A percentile compares a stretch with the other conserved stretches of the same genome.
phyloP scores from a whole-genome alignment of 805 yeast genomes.

The Wickerhamiella bombiphila region DNA sequence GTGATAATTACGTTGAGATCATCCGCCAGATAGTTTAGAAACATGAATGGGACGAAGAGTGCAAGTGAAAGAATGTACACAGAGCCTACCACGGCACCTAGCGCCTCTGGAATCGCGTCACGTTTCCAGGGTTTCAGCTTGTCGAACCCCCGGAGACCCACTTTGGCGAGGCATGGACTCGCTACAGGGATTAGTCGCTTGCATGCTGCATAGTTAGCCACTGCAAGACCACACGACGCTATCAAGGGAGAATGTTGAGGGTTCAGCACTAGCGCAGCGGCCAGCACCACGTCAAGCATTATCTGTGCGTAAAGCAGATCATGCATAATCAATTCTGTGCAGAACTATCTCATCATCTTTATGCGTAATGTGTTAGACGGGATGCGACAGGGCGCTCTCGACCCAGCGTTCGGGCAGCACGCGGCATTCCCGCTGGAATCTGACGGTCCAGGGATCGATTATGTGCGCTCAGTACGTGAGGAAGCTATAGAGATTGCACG shows the following conservation, averaged over 20 bases:
- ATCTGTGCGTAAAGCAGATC: no score
- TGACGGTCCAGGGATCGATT: slow-evolving; percentile 3
- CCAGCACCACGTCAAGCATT: no score
- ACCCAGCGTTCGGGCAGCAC: slow-evolving; percentile 19
- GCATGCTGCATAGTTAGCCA: slow-evolving; percentile 8
- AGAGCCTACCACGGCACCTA: slow-evolving; percentile 80
- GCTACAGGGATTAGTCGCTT: slow-evolving; percentile 15
- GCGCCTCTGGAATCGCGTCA: slow-evolving; percentile 73
- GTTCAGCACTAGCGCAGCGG: slow-evolving; percentile 10
- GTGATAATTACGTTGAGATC: slow-evolving; percentile 2
- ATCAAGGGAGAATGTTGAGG: slow-evolving; percentile 11
- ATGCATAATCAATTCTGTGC: no score
- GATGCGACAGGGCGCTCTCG: slow-evolving; percentile 20
- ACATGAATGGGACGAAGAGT: slow-evolving; percentile 74
- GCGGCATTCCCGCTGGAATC: slow-evolving; percentile 21
- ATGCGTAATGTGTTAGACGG: no score
- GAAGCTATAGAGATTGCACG: slow-evolving; percentile 9
- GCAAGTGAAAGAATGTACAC: slow-evolving; percentile 71
- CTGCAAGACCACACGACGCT: slow-evolving; percentile 11
- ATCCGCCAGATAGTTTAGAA: slow-evolving; percentile 53
- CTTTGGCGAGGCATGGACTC: slow-evolving; percentile 13
- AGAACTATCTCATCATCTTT: no score
- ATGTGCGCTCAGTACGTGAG: slow-evolving; percentile 9
- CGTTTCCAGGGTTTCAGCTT: slow-evolving; percentile 45
- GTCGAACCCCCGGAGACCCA: slow-evolving; percentile 81